phyloP scores from a whole-genome alignment of 169 alveolate genomes.

The Plasmodium relictum region DNA sequence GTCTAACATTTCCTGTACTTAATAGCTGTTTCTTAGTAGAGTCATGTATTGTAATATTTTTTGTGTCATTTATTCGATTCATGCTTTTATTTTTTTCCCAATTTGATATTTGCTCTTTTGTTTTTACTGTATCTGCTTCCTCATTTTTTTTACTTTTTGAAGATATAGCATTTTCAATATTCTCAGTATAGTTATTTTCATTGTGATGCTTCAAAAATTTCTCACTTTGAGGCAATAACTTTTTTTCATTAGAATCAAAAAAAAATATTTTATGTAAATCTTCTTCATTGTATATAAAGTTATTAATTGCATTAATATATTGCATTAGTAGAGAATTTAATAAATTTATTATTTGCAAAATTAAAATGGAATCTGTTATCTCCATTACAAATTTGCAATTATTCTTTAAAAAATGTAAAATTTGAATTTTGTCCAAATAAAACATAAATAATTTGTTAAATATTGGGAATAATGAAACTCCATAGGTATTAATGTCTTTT shows the following conservation, averaged over 20 bases:
- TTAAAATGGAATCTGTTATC: constrained; percentile 88
- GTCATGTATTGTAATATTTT: background rate
- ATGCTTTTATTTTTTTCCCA: constrained; percentile 16
- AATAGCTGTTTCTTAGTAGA: constrained; percentile 21
- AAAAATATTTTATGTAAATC: constrained; percentile 65
- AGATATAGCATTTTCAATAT: constrained; percentile 1
- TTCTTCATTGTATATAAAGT: constrained; percentile 74
- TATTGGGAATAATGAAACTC: constrained; percentile 47
- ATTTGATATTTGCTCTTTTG: constrained; percentile 9
- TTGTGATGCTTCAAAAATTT: background rate
- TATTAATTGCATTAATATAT: constrained; percentile 87
- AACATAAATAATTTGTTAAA: constrained; percentile 76
- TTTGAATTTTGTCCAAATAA: constrained; percentile 76
- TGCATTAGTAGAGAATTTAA: constrained; percentile 87
- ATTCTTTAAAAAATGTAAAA: constrained; percentile 77
- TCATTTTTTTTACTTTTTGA: constrained; percentile 19
- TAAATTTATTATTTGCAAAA: constrained; percentile 89
- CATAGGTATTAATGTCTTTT: constrained; percentile 79
- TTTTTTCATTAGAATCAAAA: constrained; percentile 40
- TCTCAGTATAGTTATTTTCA: background rate
- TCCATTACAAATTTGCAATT: constrained; percentile 91
- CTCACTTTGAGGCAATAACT: constrained; percentile 19
- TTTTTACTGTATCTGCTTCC: constrained; percentile 13
- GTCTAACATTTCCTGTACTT: constrained; percentile 8
- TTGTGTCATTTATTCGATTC: constrained; percentile 18